Conservation (phyloP, 1,284 basidiomycete genomes). For the Ceratobasidium sp. region DNA sequence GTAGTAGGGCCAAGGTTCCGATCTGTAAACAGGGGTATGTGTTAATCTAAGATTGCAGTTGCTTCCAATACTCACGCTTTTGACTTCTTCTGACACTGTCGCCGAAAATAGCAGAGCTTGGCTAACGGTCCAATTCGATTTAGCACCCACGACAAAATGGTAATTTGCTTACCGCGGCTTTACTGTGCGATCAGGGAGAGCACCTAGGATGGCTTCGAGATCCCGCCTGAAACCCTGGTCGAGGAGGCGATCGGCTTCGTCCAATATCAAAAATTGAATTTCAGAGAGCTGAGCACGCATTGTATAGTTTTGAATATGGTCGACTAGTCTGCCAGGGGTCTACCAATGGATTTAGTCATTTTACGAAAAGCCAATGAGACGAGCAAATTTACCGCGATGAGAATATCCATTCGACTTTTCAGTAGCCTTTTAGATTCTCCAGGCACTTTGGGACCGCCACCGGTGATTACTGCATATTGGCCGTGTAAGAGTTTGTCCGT, state of each 20-base stretch:
- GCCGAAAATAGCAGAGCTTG: conserved; percentile 64
- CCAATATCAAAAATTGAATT: conserved; percentile 75
- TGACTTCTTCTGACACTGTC: conserved; percentile 60
- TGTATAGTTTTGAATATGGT: conserved; percentile 60
- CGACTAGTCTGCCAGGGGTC: conserved; percentile 64
- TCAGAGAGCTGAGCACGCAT: conserved; percentile 54
- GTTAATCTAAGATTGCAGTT: not conserved
- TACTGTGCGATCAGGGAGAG: conserved; percentile 70
- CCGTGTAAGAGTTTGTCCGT: conserved; percentile 52
- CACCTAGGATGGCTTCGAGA: conserved; percentile 79
- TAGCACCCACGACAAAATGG: conserved; percentile 57
- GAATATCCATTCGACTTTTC: conserved; percentile 52
- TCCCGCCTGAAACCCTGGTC: conserved; percentile 97
- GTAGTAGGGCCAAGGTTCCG: conserved; percentile 57
- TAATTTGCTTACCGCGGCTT: conserved; percentile 55
- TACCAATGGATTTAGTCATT: not conserved
- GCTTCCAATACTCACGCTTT: conserved; percentile 57
- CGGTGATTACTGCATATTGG: conserved; percentile 56
- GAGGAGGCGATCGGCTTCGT: conserved; percentile 95
- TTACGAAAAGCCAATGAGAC: not conserved
- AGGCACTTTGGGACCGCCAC: conserved; percentile 62
- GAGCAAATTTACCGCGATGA: conserved; percentile 50
- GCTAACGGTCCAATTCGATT: conserved; percentile 53
- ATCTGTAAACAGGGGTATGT: not conserved
- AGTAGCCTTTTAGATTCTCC: conserved; percentile 57